Evolutionary conservation across 768 basidiomycete genomes (phyloP).

Genomic region (Glaciozyma martinii): DNA sequence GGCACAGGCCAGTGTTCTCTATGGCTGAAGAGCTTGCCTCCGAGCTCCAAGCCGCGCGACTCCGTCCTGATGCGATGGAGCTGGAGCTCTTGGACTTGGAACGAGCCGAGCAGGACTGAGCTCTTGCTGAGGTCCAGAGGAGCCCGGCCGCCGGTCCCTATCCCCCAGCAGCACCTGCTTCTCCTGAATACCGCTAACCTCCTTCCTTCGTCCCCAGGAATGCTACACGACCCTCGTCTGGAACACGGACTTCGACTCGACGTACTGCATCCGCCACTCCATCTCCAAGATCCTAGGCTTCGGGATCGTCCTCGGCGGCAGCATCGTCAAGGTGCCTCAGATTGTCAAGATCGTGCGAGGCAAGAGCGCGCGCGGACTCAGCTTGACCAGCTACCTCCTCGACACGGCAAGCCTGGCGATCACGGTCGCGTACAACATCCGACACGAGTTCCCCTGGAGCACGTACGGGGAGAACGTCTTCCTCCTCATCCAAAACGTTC

Average conservation of each 20-base stretch:
- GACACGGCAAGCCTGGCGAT: constrained; percentile 88
- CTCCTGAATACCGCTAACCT: constrained; percentile 1
- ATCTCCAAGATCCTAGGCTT: constrained; percentile 86
- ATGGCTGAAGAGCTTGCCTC: too few relatives aligned
- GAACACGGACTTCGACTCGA: constrained; percentile 66
- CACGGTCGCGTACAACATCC: constrained; percentile 73
- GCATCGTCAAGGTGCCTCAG: constrained; percentile 94
- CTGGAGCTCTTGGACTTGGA: too few relatives aligned
- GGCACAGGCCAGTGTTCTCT: too few relatives aligned
- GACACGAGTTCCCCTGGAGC: constrained; percentile 83
- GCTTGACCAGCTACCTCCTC: constrained; percentile 73
- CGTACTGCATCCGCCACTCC: constrained; percentile 79
- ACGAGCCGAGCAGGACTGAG: too few relatives aligned
- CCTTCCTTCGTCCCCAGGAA: constrained; percentile 48
- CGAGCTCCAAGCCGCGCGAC: too few relatives aligned
- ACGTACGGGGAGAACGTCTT: constrained; percentile 98
- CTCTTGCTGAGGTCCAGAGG: too few relatives aligned
- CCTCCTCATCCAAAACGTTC: constrained; percentile 43
- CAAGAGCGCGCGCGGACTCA: constrained; percentile 75
- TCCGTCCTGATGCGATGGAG: too few relatives aligned
- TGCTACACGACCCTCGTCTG: constrained; percentile 85
- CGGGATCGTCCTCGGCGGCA: constrained; percentile 72
- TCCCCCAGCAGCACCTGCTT: too few relatives aligned
- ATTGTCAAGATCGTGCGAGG: constrained; percentile 66
- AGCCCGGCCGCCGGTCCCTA: too few relatives aligned